Percentiles rank a stretch among this genome's conserved stretches.
Conservation (phyloP, 139 green algal species). For the Coelastrella sp. region DNA sequence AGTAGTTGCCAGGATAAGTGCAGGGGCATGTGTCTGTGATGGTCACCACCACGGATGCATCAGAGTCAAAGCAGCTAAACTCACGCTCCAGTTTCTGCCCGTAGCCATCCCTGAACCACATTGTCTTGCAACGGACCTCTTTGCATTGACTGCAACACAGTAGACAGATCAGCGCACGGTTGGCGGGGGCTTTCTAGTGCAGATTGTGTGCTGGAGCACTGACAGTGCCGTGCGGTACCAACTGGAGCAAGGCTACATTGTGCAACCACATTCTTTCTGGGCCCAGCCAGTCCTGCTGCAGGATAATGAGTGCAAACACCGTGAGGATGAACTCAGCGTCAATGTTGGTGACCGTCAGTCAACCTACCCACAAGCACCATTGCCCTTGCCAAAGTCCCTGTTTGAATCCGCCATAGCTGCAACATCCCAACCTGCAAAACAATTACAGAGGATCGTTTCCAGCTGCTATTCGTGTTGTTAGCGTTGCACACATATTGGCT, state of each 20-base stretch:
- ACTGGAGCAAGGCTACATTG: too few relatives aligned
- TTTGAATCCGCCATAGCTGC: slow-evolving; percentile 44
- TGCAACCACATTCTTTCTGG: too few relatives aligned
- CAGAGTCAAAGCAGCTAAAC: slow-evolving; percentile 41
- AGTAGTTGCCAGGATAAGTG: slow-evolving; percentile 58
- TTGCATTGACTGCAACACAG: slow-evolving; percentile 42
- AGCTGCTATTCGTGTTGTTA: not conserved
- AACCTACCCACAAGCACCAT: slow-evolving; percentile 38
- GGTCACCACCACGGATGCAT: slow-evolving; percentile 47
- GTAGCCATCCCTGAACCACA: slow-evolving; percentile 57
- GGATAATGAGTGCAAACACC: not conserved
- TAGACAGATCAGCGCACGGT: not conserved
- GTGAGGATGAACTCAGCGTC: too few relatives aligned
- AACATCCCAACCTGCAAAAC: slow-evolving; percentile 47
- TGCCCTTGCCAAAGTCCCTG: slow-evolving; percentile 20
- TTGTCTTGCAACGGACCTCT: slow-evolving; percentile 51
- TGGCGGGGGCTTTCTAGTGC: not conserved
- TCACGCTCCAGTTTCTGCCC: slow-evolving; percentile 50
- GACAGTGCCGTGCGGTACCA: too few relatives aligned
- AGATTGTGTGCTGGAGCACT: too few relatives aligned
- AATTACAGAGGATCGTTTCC: not conserved
- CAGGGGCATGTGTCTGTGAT: slow-evolving; percentile 60
- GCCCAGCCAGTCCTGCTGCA: not conserved
- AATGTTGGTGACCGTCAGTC: not conserved
- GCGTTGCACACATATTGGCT: not conserved